Evolutionary conservation across 306 rosid genomes (phyloP), one percentile per base, ranked within the genome.

Genomic region (Glycine soja): DNA sequence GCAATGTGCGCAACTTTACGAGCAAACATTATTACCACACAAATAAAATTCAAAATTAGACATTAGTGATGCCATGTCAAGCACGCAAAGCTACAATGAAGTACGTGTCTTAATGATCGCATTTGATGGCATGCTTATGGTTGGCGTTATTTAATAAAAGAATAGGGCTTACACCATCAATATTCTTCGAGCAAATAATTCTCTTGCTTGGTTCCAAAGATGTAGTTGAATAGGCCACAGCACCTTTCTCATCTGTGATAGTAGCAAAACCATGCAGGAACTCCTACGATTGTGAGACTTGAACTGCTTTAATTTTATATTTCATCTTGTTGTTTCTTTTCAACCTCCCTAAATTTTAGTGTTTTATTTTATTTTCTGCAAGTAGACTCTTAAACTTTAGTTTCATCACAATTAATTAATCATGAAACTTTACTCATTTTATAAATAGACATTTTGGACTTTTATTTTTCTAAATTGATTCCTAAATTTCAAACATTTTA

Each of bases 141-240:
- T 74, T 84, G 86, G 72, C 68, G 69, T 81, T 87, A 78, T 74
- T 78, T 32, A 36, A 24, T 50, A 50, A 68, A 61, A 54, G 57
- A 76, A 67, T 38, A 81, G 72, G 15, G 73, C 64, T 53, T 64
- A 59, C 66, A 84, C 72, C 62, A 85, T 70, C 47, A 79, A 52
- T 80, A 80, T 88, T 85, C 82, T 73, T 67, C 69, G 6, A 59
- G 14, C 82, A 81, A 75, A 81, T 64, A 72, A 61, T 70, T 79
- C 73, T 15, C 53, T 7, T 47, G 62, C 81, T 58, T 66, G 53
- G 72, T 61, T 88, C 87, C 86, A 76, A 80, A 86, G 59, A 34
- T 72, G 76, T 74, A 67, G 80, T 77, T 83, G 65, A 65, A 68
- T 66, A 58, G 85, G 65, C 81, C 80, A 57, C 77, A 8, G 7